phyloP scores from a whole-genome alignment of 768 basidiomycete genomes.

The Leucogyrophana mollusca region DNA sequence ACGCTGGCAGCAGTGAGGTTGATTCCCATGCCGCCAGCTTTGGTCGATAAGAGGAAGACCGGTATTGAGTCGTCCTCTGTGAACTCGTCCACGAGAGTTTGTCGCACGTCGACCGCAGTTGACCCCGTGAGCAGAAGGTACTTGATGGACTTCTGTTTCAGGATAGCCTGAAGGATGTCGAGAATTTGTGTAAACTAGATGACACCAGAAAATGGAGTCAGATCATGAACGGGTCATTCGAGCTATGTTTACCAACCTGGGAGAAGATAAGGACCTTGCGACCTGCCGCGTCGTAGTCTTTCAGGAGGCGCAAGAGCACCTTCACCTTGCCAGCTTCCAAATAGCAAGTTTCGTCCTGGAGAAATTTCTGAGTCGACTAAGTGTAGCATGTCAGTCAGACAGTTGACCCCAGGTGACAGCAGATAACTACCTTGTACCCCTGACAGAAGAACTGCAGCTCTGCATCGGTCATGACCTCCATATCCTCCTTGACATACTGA shows the following conservation, averaged over 20 bases:
- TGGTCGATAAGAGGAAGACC: slow-evolving; percentile 89
- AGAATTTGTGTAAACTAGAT: slow-evolving; percentile 93
- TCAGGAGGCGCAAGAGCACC: slow-evolving; percentile 68
- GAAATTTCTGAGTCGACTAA: slow-evolving; percentile 71
- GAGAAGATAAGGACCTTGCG: slow-evolving; percentile 93
- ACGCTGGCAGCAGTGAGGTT: slow-evolving; percentile 95
- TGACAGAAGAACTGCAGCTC: slow-evolving; percentile 87
- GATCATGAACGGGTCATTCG: background rate
- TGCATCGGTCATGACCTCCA: slow-evolving; percentile 98
- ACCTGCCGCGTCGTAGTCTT: slow-evolving; percentile 60
- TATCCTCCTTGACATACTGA: slow-evolving; percentile 92
- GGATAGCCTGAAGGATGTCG: slow-evolving; percentile 84
- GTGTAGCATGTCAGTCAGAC: slow-evolving; percentile 9
- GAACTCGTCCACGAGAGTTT: slow-evolving; percentile 94
- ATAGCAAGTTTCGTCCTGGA: slow-evolving; percentile 73
- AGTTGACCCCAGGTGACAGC: background rate
- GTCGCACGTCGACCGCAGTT: slow-evolving; percentile 91
- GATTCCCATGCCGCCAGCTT: slow-evolving; percentile 95
- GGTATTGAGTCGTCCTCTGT: slow-evolving; percentile 79
- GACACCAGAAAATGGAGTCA: background rate
- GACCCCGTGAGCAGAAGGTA: slow-evolving; percentile 88
- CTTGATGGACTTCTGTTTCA: slow-evolving; percentile 68
- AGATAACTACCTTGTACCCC: slow-evolving; percentile 69
- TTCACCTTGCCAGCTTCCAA: slow-evolving; percentile 87
- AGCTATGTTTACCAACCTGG: slow-evolving; percentile 52